Conservation (phyloP, 2,329 filamentous ascomycete genomes). For the Penicillium sp. region DNA sequence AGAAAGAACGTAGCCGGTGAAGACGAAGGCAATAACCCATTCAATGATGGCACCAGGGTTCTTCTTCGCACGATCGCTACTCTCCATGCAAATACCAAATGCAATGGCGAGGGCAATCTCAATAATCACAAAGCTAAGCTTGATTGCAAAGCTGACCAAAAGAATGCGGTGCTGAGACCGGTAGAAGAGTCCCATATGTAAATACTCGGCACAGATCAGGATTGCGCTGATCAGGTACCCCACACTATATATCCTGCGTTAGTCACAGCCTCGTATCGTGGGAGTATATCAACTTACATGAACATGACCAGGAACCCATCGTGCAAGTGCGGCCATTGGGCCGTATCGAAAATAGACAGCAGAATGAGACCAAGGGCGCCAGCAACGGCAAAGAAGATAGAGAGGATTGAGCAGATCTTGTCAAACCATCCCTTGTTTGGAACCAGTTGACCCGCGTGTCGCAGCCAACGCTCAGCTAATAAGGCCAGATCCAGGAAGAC, state of each 20-base stretch:
- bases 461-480: constrained; percentile 77
- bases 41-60: constrained; percentile 78
- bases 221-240: constrained; percentile 85
- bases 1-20: constrained; percentile 82
- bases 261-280: not conserved
- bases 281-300: constrained; percentile 51
- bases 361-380: constrained; percentile 81
- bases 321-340: constrained; percentile 66
- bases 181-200: constrained; percentile 78
- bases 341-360: constrained; percentile 81
- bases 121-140: constrained; percentile 78
- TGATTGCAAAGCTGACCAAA: constrained; percentile 79
- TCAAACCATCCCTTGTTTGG: constrained; percentile 60
- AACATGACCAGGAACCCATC: constrained; percentile 78
- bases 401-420: constrained; percentile 39
- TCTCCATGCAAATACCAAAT: constrained; percentile 60
- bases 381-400: constrained; percentile 63
- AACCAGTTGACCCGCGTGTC: constrained; percentile 75
- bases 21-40: constrained; percentile 77
- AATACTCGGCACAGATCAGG: constrained; percentile 88
- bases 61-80: constrained; percentile 50
- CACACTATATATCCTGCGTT: constrained; percentile 34
- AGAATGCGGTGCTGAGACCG: constrained; percentile 69
- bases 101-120: constrained; percentile 68
- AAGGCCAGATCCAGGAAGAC: constrained; percentile 81